A percentile compares a stretch with the other conserved stretches of the same genome.
Conservation (phyloP, 495 filamentous ascomycete species). For the Chlorociboria aeruginascens region DNA sequence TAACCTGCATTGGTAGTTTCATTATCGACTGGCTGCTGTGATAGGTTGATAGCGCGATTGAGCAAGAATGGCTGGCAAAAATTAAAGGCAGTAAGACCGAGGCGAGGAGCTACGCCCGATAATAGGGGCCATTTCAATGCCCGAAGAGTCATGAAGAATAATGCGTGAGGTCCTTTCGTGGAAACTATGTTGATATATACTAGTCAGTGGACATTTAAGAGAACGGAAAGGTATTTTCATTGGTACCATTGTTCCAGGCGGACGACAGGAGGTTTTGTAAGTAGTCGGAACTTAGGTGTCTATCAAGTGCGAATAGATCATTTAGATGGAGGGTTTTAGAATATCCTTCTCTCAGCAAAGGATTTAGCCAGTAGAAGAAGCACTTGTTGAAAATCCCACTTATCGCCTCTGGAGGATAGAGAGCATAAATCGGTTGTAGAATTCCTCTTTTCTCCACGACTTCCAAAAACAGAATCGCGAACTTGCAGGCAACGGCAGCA, state of each 20-base stretch:
- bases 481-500: conserved; percentile 31
- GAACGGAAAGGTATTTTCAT: conserved; percentile 27
- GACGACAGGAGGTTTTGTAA: not conserved
- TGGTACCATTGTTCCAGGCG: conserved; percentile 28
- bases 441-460: conserved; percentile 38
- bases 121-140: conserved; percentile 22
- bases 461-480: conserved; percentile 37
- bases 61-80: conserved; percentile 54
- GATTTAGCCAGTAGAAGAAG: conserved; percentile 51
- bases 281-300: not conserved
- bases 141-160: not conserved
- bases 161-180: not conserved
- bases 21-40: conserved; percentile 8
- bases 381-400: conserved; percentile 42
- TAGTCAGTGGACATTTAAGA: conserved; percentile 4
- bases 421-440: conserved; percentile 28
- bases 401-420: conserved; percentile 42
- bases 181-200: conserved; percentile 4
- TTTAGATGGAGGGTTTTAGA: not conserved
- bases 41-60: conserved; percentile 21
- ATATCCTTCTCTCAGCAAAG: conserved; percentile 12
- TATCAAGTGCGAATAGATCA: not conserved
- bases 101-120: conserved; percentile 29
- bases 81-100: conserved; percentile 41
- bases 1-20: conserved; percentile 27